Evolutionary conservation across 164 flowering plant species (phyloP).

Genomic region (Malania oleifera): DNA sequence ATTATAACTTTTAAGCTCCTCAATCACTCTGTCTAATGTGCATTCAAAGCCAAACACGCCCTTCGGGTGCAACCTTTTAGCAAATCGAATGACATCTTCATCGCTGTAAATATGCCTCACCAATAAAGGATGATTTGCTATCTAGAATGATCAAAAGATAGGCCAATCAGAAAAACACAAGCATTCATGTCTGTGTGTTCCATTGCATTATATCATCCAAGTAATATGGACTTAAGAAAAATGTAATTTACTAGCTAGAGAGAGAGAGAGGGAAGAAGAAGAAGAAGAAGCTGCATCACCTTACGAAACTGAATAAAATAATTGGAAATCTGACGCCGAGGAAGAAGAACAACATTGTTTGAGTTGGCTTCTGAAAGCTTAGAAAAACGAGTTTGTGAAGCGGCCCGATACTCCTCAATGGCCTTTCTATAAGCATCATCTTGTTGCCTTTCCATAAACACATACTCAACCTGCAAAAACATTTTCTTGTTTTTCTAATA

Average conservation of each 20-base stretch:
- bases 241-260: slow-evolving; percentile 11
- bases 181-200: too few relatives aligned
- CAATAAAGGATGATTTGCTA: slow-evolving; percentile 94
- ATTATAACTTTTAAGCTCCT: slow-evolving; percentile 76
- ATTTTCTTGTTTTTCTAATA: slow-evolving; percentile 10
- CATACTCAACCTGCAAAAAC: slow-evolving; percentile 67
- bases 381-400: slow-evolving; percentile 55
- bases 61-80: slow-evolving; percentile 63
- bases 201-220: too few relatives aligned
- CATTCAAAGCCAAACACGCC: slow-evolving; percentile 94
- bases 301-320: slow-evolving; percentile 89
- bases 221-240: neutral
- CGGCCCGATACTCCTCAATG: slow-evolving; percentile 83
- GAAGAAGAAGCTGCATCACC: slow-evolving; percentile 34
- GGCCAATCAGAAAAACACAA: neutral
- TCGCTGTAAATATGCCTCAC: slow-evolving; percentile 85
- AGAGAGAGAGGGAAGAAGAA: neutral
- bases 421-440: slow-evolving; percentile 82
- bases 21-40: slow-evolving; percentile 74
- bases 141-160: slow-evolving; percentile 37
- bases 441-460: slow-evolving; percentile 65
- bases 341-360: slow-evolving; percentile 40
- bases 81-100: slow-evolving; percentile 71
- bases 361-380: slow-evolving; percentile 33
- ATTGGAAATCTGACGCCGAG: slow-evolving; percentile 83